Conservation (phyloP, 2,329 filamentous ascomycete genomes). For the Colletotrichum eremochloae region DNA sequence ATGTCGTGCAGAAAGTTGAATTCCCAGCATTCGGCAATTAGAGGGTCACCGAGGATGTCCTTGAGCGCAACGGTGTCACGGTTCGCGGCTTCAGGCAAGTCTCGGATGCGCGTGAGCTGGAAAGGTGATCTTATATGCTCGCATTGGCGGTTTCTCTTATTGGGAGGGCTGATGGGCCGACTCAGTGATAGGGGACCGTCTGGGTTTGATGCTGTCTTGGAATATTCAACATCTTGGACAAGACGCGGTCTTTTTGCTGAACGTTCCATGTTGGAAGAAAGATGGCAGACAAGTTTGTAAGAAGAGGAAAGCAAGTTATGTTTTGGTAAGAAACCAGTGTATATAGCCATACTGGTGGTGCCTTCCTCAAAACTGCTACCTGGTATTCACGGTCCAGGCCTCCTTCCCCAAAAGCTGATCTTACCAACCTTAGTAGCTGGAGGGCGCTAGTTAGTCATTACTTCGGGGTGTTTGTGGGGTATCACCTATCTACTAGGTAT, state of each 20-base stretch:
- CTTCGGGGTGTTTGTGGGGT: background rate
- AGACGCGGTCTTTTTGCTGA: slow-evolving; percentile 50
- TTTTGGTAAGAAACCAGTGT: background rate
- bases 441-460: background rate
- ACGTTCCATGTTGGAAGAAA: slow-evolving; percentile 47
- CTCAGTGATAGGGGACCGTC: slow-evolving; percentile 48
- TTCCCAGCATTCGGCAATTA: slow-evolving; percentile 79
- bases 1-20: slow-evolving; percentile 78
- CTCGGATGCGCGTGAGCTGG: slow-evolving; percentile 77
- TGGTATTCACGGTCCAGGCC: too few relatives aligned
- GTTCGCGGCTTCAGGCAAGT: slow-evolving; percentile 72
- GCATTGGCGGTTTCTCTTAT: slow-evolving; percentile 48
- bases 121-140: slow-evolving; percentile 71
- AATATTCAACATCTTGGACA: slow-evolving; percentile 1
- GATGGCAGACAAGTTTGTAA: too few relatives aligned
- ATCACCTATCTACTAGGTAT: background rate
- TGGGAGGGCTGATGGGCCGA: slow-evolving; percentile 62
- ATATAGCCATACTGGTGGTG: background rate
- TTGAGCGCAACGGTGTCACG: slow-evolving; percentile 73
- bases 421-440: background rate
- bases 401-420: background rate
- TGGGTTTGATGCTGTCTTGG: background rate
- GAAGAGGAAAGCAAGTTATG: background rate
- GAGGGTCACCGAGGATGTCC: slow-evolving; percentile 79
- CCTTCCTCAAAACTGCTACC: background rate